Evolutionary conservation across 1,284 basidiomycete genomes (phyloP), one percentile per base, ranked within the genome.

Genomic region (Cronartium ribicola): DNA sequence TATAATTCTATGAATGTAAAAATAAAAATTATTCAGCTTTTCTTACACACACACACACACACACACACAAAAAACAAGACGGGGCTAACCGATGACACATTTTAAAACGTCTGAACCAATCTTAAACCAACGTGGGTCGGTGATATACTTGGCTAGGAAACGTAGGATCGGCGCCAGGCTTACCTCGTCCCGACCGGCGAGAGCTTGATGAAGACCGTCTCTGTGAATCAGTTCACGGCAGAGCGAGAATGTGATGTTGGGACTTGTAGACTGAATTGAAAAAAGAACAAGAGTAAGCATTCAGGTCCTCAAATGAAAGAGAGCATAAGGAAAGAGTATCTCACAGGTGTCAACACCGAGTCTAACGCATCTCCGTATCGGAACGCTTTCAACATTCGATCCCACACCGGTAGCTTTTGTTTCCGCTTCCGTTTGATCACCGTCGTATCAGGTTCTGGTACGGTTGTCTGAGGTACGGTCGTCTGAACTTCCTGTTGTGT

Each of bases 281-380:
- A 74, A 46, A 39, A 20, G 39, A 55, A 46, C 3, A 1, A 64
- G 60, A 22, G 65, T 7, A 37, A 10, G n/a, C 1, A 17, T 40
- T 41, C 2, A 10, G 10, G 7, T 55, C 41, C 8, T 14, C 6
- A 5, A 68, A 51, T 3, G 55, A n/a, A 39, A 5, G 10, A 29
- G 4, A 20, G 51, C 29, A 29, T 29, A 22, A 67, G 3, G 60
- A 2, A 60, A 29, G 13, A 39, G 17, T 7, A 14, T 17, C 84
- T 62, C 77, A 91, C 92, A 85, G 92, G 92, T 78, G 87, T 87
- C 75, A 96, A 82, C 5, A 93, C 92, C 4, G 91, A 88, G 81
- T 97, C 94, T 55, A 99, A 83, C 0, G 96, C 96, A 64, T 94
- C 94, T 17, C 89, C 89, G 81, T 99, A 98, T 79, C 93, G 91